Percentiles rank a stretch among this genome's conserved stretches.
These are phyloP conservation scores for Tremellales sp. DNA, from an alignment of 1,284 basidiomycete genomes.

Conservation along the genomic window DNA sequence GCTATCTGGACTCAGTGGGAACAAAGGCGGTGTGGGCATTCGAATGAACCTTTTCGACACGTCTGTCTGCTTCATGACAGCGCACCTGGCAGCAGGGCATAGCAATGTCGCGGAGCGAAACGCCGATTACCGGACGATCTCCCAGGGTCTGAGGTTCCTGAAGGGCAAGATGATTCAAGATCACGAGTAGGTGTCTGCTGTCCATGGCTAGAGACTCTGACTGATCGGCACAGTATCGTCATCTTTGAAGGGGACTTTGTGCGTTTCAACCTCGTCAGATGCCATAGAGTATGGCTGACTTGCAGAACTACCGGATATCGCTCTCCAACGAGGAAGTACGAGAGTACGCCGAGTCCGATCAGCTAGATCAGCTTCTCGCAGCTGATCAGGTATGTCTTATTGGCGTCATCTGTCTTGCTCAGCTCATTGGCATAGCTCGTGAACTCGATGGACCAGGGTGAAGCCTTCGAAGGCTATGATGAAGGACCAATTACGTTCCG, in stretches of 20 bases:
- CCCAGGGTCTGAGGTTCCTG: conserved; percentile 73
- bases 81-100: conserved; percentile 90
- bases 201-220: conserved; percentile 4
- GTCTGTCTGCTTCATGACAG: conserved; percentile 87
- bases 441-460: conserved; percentile 63
- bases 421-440: conserved; percentile 55
- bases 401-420: neutral
- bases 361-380: conserved; percentile 68
- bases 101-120: conserved; percentile 85
- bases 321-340: conserved; percentile 77
- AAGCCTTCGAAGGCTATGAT: conserved; percentile 76
- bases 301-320: conserved; percentile 81
- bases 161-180: conserved; percentile 81
- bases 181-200: conserved; percentile 67
- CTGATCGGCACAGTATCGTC: conserved; percentile 49
- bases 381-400: conserved; percentile 71
- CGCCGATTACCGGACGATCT: conserved; percentile 85
- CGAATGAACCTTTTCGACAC: conserved; percentile 87
- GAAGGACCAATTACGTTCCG: conserved; percentile 82
- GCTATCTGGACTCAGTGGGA: conserved; percentile 92
- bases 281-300: neutral
- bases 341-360: conserved; percentile 58
- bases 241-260: conserved; percentile 87
- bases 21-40: conserved; percentile 92
- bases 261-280: conserved; percentile 2